Evolutionary conservation across 2,329 filamentous ascomycete genomes (phyloP).

Genomic region (Fusarium pseudonygamai): DNA sequence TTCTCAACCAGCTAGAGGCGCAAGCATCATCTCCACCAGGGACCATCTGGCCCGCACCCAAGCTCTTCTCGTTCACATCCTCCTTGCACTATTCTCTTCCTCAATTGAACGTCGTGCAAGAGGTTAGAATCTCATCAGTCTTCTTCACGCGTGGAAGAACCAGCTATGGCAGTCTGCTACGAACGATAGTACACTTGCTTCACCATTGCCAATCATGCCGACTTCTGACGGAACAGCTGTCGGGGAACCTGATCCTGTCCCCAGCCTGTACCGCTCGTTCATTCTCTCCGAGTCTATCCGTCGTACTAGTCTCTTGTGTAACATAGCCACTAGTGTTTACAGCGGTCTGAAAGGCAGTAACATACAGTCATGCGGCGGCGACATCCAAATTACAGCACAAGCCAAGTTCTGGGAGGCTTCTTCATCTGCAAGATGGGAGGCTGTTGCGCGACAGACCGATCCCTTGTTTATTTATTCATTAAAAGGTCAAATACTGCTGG

Average conservation of each 20-base stretch:
- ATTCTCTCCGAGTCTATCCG: neutral
- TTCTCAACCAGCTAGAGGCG: accelerated
- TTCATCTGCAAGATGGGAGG: neutral
- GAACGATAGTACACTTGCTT: neutral
- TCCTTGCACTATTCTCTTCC: neutral
- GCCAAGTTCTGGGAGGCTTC: neutral
- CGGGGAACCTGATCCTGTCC: neutral
- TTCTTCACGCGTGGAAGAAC: neutral
- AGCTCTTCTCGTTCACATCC: neutral
- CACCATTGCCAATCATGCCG: accelerated
- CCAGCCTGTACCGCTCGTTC: neutral
- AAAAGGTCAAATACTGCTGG: accelerated
- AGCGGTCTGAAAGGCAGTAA: neutral
- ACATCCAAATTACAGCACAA: neutral
- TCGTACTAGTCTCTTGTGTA: neutral
- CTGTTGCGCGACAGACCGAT: neutral
- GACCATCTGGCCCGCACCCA: neutral
- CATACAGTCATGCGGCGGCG: neutral
- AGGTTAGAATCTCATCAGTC: neutral
- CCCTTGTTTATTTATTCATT: neutral
- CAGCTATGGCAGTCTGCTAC: neutral
- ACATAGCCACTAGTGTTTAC: neutral
- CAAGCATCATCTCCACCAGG: neutral
- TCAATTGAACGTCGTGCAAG: neutral
- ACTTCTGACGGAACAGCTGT: accelerated